Percentiles rank a stretch among this genome's conserved stretches.
phyloP scores from a whole-genome alignment of 345 rosid genomes.

The Rhodomyrtus tomentosa region DNA sequence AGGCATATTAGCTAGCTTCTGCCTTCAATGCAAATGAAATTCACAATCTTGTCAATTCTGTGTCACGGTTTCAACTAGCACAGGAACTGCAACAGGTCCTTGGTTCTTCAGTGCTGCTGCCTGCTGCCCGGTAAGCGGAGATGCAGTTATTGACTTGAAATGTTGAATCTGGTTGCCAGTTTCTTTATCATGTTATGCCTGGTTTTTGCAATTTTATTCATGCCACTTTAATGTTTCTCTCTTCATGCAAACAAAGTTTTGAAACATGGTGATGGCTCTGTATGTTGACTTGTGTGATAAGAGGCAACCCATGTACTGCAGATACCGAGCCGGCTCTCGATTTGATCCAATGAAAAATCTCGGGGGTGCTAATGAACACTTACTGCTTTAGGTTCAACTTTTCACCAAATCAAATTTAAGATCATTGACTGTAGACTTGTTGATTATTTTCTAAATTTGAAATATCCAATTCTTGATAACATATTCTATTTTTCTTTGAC shows the following conservation, averaged over 20 bases:
- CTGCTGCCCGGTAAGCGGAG: constrained; percentile 4
- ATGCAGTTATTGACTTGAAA: not conserved
- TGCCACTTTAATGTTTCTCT: not conserved
- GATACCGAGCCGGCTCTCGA: not conserved
- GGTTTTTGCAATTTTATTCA: not conserved
- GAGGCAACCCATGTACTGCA: not conserved
- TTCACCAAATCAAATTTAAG: not conserved
- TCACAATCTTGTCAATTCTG: constrained; percentile 8
- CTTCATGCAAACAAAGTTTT: not conserved
- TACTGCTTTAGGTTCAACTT: not conserved
- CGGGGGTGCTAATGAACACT: not conserved
- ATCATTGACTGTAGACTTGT: not conserved
- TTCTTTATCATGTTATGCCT: not conserved
- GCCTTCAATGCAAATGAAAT: constrained; percentile 14
- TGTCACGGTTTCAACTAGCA: constrained; percentile 6
- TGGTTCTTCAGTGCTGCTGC: constrained; percentile 3
- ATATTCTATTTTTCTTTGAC: no score
- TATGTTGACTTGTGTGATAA: not conserved
- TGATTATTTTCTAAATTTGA: not conserved
- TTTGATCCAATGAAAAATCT: not conserved
- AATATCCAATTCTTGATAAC: no score
- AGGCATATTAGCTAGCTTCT: constrained; percentile 22
- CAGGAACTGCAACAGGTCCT: constrained; percentile 15
- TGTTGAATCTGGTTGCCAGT: not conserved
- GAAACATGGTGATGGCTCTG: not conserved